Conservation (phyloP, 495 filamentous ascomycete species). For the Aspergillus indologenus region DNA sequence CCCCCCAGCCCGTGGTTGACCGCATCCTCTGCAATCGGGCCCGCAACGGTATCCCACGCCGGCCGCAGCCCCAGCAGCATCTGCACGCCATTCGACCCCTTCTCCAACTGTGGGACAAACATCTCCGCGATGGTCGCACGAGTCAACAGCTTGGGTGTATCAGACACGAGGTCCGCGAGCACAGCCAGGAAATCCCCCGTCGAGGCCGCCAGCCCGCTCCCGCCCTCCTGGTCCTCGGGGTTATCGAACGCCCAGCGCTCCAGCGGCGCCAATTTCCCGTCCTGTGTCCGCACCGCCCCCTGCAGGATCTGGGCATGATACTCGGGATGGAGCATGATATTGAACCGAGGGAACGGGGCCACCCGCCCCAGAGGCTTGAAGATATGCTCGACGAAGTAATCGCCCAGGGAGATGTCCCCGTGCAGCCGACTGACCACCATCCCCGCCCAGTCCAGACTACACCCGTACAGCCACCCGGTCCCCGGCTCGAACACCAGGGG, state of each 20-base stretch:
- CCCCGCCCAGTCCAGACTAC: slow-evolving; percentile 53
- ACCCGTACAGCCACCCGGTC: slow-evolving; percentile 47
- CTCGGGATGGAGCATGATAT: background rate
- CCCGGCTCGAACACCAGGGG: slow-evolving; percentile 52
- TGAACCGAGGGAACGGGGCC: slow-evolving; percentile 7
- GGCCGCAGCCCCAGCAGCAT: background rate
- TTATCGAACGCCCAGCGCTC: slow-evolving; percentile 6
- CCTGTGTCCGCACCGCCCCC: background rate
- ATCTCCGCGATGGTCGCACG: slow-evolving; percentile 9
- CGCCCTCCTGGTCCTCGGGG: slow-evolving; percentile 10
- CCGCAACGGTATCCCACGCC: slow-evolving; percentile 4
- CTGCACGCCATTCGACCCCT: background rate
- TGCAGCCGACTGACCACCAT: slow-evolving; percentile 38
- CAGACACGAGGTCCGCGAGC: slow-evolving; percentile 1
- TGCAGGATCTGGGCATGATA: slow-evolving; percentile 1
- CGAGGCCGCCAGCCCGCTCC: background rate
- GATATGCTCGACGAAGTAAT: slow-evolving; percentile 46
- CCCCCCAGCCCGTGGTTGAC: slow-evolving; percentile 10
- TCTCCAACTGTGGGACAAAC: slow-evolving; percentile 10
- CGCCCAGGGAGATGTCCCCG: slow-evolving; percentile 33
- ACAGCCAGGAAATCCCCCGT: slow-evolving; percentile 4
- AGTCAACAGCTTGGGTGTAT: background rate
- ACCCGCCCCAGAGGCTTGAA: slow-evolving; percentile 37
- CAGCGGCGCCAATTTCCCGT: background rate
- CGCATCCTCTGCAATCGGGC: background rate